These are phyloP conservation scores for Trapa bicornis DNA, from an alignment of 345 rosid species.

Conservation along the genomic window DNA sequence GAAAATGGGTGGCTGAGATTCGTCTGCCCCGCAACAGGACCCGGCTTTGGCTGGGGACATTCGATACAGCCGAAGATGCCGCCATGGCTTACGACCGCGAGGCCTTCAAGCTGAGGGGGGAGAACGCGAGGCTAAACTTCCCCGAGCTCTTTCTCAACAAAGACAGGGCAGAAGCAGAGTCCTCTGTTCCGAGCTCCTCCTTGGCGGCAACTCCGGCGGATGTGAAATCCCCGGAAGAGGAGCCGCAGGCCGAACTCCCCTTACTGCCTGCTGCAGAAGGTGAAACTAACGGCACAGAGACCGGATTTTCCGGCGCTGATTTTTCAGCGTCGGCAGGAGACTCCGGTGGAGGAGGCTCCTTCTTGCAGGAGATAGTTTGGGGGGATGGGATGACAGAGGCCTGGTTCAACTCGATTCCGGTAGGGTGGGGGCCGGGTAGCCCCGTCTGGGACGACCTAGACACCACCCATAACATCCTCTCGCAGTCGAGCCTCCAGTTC, in stretches of 20 bases:
- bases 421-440: constrained; percentile 86
- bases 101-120: constrained; percentile 78
- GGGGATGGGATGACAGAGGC: constrained; percentile 58
- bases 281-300: constrained; percentile 2
- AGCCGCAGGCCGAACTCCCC: neutral
- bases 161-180: constrained; percentile 15
- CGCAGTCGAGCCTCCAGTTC: constrained; percentile 39
- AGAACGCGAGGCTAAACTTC: constrained; percentile 78
- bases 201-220: constrained; percentile 1
- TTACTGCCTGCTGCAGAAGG: neutral
- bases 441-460: constrained; percentile 92
- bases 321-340: constrained; percentile 19
- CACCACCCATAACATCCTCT: constrained; percentile 27
- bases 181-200: constrained; percentile 21
- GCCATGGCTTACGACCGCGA: constrained; percentile 87
- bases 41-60: constrained; percentile 91
- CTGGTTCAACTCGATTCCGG: constrained; percentile 71
- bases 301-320: constrained; percentile 3
- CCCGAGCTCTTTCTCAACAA: constrained; percentile 68
- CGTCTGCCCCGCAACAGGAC: constrained; percentile 86
- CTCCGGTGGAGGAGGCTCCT: neutral
- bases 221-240: neutral
- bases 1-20: constrained; percentile 97
- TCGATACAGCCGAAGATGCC: constrained; percentile 85
- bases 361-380: constrained; percentile 25